These are phyloP conservation scores for Sporobolomyces roseus DNA, from an alignment of 768 basidiomycete species.

Conservation along the genomic window DNA sequence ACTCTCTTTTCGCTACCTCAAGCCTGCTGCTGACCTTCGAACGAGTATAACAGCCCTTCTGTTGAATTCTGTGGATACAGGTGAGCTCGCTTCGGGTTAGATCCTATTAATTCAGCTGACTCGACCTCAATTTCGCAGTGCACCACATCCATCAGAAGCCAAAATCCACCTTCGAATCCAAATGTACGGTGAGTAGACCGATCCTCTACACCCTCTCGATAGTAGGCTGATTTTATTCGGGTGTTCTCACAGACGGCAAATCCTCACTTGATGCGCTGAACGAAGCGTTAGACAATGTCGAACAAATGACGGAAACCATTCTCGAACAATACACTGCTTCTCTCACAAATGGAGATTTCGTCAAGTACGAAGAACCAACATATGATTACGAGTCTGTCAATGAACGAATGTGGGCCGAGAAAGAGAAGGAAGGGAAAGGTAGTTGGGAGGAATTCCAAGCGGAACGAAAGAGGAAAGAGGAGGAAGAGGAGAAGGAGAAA, in stretches of 20 bases:
- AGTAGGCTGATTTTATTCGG: neutral
- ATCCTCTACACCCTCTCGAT: neutral
- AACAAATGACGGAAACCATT: conserved; percentile 33
- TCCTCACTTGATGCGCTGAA: conserved; percentile 57
- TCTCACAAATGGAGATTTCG: conserved; percentile 40
- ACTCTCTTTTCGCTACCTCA: neutral
- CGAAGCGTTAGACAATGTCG: conserved; percentile 43
- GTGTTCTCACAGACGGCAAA: conserved; percentile 61
- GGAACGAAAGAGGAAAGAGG: conserved; percentile 19
- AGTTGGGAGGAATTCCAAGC: conserved; percentile 29
- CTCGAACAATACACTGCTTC: conserved; percentile 38
- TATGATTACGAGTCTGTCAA: conserved; percentile 39
- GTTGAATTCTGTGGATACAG: conserved; percentile 99
- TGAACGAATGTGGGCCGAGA: conserved; percentile 34
- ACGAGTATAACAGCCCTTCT: conserved; percentile 63
- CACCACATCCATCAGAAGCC: conserved; percentile 94
- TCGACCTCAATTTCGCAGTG: conserved; percentile 52
- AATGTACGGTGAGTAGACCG: conserved; percentile 83
- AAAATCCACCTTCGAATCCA: conserved; percentile 96
- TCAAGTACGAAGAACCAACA: conserved; percentile 27
- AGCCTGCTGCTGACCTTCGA: conserved; percentile 18
- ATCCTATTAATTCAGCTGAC: neutral
- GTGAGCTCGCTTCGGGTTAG: conserved; percentile 51
- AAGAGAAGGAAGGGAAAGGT: conserved; percentile 31
- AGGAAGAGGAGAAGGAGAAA: neutral